phyloP scores from a whole-genome alignment of 495 filamentous ascomycete species.

The Evernia prunastri region DNA sequence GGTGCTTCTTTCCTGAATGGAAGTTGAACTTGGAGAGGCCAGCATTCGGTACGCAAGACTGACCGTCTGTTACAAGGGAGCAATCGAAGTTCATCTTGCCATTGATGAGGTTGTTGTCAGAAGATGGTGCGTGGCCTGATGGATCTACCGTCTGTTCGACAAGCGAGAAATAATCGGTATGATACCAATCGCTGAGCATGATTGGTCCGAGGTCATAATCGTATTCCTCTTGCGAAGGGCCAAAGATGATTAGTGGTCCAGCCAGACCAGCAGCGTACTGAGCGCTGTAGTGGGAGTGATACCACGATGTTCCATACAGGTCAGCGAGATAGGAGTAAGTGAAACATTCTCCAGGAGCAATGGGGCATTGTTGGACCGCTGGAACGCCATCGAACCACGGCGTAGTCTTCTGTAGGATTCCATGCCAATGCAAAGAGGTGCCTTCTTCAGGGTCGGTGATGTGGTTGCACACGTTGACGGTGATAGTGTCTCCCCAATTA shows the following conservation, averaged over 20 bases:
- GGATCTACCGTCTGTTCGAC: conserved; percentile 11
- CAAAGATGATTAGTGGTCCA: conserved; percentile 54
- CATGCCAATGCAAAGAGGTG: conserved; percentile 45
- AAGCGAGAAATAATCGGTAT: conserved; percentile 28
- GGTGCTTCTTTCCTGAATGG: conserved; percentile 40
- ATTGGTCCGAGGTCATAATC: conserved; percentile 56
- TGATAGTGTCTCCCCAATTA: conserved; percentile 54
- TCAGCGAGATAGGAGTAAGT: conserved; percentile 35
- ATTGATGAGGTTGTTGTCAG: conserved; percentile 37
- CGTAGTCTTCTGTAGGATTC: conserved; percentile 38
- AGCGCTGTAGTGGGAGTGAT: conserved; percentile 42
- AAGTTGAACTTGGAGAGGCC: conserved; percentile 37
- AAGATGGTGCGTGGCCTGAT: not conserved
- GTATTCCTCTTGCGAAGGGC: conserved; percentile 48
- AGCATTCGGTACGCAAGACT: conserved; percentile 31
- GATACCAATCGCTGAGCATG: conserved; percentile 38
- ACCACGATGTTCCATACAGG: conserved; percentile 46
- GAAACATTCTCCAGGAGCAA: conserved; percentile 35
- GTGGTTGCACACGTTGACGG: conserved; percentile 53
- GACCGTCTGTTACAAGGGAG: not conserved
- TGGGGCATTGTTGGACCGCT: conserved; percentile 46
- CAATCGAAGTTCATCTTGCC: conserved; percentile 32
- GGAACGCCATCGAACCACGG: conserved; percentile 44
- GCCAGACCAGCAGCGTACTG: conserved; percentile 43
- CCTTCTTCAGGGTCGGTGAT: conserved; percentile 33